A percentile compares a stretch with the other conserved stretches of the same genome.
These are phyloP conservation scores for Dalechampia spathulata DNA, from an alignment of 441 rosid genomes.

Conservation along the genomic window DNA sequence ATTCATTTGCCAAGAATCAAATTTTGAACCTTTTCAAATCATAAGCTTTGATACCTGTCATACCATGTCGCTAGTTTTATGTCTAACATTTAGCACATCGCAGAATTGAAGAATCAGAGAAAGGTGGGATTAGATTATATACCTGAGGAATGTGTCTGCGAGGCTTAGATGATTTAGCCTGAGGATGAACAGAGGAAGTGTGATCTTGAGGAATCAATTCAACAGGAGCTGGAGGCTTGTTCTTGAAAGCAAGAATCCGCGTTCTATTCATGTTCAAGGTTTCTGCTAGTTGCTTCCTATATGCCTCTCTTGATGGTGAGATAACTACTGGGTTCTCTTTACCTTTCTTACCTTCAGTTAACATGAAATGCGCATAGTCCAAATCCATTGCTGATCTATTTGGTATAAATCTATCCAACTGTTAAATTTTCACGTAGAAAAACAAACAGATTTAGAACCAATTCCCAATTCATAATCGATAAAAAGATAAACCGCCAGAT, in stretches of 20 bases:
- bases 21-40: too few relatives aligned
- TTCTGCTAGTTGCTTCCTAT: constrained; percentile 59
- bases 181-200: constrained; percentile 22
- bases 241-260: constrained; percentile 62
- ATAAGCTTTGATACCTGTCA: too few relatives aligned
- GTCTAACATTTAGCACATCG: too few relatives aligned
- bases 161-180: constrained; percentile 38
- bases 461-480: background rate
- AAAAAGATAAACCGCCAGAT: background rate
- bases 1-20: too few relatives aligned
- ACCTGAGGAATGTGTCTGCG: constrained; percentile 58
- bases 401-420: constrained; percentile 58
- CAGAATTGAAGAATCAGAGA: background rate
- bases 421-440: background rate
- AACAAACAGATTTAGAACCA: background rate
- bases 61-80: too few relatives aligned
- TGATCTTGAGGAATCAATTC: constrained; percentile 28
- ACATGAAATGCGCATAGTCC: constrained; percentile 41
- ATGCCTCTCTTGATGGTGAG: constrained; percentile 64
- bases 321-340: constrained; percentile 26
- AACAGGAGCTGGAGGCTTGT: constrained; percentile 51
- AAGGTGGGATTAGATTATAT: background rate
- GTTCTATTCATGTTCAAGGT: constrained; percentile 54
- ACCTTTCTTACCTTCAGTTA: constrained; percentile 39
- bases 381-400: constrained; percentile 55